phyloP scores from a whole-genome alignment of 345 rosid species.

The Eucalyptus regnans region DNA sequence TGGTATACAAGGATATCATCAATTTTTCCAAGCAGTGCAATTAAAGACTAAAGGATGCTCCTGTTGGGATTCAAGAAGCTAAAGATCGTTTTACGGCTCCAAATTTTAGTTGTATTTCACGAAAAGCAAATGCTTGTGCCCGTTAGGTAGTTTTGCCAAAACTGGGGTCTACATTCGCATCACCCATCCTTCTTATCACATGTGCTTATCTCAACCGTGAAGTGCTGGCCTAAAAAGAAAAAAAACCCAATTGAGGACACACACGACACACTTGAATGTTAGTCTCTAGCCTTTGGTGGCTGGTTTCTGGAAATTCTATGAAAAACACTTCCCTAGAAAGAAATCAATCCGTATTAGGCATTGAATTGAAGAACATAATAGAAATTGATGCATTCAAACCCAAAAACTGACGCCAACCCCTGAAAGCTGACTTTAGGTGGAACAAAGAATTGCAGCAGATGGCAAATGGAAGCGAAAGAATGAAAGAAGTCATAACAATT shows the following conservation, averaged over 20 bases:
- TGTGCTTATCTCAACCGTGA: not conserved
- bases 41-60: not conserved
- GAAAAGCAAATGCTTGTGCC: not conserved
- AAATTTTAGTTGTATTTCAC: not conserved
- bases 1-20: not conserved
- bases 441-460: not conserved
- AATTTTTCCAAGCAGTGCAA: rapidly evolving
- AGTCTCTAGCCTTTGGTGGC: rapidly evolving
- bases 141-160: not conserved
- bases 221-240: too few relatives aligned
- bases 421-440: not conserved
- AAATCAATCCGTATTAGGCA: not conserved
- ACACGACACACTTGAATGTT: not conserved
- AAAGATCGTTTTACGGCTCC: not conserved
- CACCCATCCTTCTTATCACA: not conserved
- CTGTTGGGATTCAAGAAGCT: not conserved
- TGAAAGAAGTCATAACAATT: too few relatives aligned
- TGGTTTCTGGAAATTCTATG: not conserved
- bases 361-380: not conserved
- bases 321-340: not conserved
- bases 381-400: not conserved
- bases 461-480: too few relatives aligned
- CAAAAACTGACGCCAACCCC: not conserved
- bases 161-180: not conserved
- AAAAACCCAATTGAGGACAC: not conserved